Base-by-base conservation (phyloP, 352 stramenopile genomes). In the Thalassiosira sp. region DNA sequence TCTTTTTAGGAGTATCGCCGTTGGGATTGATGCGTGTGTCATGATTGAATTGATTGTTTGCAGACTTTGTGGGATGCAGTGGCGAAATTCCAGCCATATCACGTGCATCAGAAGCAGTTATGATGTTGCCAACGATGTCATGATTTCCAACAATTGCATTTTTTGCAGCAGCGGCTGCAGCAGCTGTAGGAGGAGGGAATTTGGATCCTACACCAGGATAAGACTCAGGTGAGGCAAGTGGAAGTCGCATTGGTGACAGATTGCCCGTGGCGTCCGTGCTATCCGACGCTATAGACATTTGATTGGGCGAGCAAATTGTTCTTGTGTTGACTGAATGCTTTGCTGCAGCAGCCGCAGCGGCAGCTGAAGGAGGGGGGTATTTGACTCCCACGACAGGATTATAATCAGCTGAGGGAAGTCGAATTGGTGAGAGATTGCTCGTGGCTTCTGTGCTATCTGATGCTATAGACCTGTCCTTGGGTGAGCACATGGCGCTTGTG, bases 361-460 rank as follows among this genome's bases (percentile, higher is more conserved):
- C 48, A 18, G 48, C 48, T 8, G 10, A 28, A 13, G 37, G 6
- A 16, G 37, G 11, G 3, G 16, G 11, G 8, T 3, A 46, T 18
- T 37, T 10, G 3, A 37, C 3, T 8, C 31, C 31, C 31, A 16
- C 48, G n/a, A n/a, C n/a, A n/a, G n/a, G n/a, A n/a, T n/a, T n/a
- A n/a, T n/a, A n/a, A n/a, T n/a, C n/a, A n/a, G n/a, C n/a, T n/a
- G 24, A n/a, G n/a, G 49, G 27, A 40, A 33, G 7, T 13, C 16
- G 11, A 11, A 28, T 37, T 37, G 8, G 18, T 37, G 49, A 31
- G 6, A 60, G 3, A 37, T 64, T 64, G 11, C n/a, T 64, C 15
- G 22, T 25, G n/a, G 20, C 33, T 15, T 64, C 56, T 11, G 56
- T 64, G 18, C 56, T 64, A 52, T 64, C 56, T 2, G 35, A 52